Conservation (phyloP, 768 basidiomycete species). For the Brasilioporus rufonigricans region DNA sequence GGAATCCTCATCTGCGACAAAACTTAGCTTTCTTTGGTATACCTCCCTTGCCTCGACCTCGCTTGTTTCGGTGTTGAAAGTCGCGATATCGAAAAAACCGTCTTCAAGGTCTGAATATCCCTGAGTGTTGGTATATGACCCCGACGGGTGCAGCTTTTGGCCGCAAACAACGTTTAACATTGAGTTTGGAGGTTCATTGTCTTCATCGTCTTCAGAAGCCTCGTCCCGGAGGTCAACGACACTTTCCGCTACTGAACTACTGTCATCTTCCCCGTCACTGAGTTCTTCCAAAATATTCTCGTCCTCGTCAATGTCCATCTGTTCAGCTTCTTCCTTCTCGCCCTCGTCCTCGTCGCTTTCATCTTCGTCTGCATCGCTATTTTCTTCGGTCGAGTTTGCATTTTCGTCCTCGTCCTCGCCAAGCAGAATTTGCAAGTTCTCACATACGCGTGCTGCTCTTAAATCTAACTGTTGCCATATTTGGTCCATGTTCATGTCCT, state of each 20-base stretch:
- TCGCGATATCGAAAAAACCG: slow-evolving; percentile 82
- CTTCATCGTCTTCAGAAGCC: slow-evolving; percentile 38
- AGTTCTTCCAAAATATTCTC: slow-evolving; percentile 29
- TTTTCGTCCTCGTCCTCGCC: slow-evolving; percentile 39
- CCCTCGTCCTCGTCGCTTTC: slow-evolving; percentile 24
- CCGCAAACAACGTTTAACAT: slow-evolving; percentile 26
- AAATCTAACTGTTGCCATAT: slow-evolving; percentile 95
- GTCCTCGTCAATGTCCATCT: slow-evolving; percentile 24
- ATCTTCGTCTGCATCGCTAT: slow-evolving; percentile 22
- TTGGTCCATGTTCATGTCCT: slow-evolving; percentile 82
- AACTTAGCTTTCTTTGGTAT: slow-evolving; percentile 59
- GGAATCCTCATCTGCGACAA: slow-evolving; percentile 46
- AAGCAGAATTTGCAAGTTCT: slow-evolving; percentile 65
- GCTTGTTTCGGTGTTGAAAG: slow-evolving; percentile 87
- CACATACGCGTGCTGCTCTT: slow-evolving; percentile 65
- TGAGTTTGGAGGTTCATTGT: slow-evolving; percentile 19
- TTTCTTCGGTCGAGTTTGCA: slow-evolving; percentile 16
- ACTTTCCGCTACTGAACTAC: slow-evolving; percentile 27
- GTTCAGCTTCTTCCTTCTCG: slow-evolving; percentile 33
- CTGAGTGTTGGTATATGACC: slow-evolving; percentile 16
- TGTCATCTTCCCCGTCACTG: slow-evolving; percentile 20
- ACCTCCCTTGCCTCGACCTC: slow-evolving; percentile 65
- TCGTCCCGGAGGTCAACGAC: slow-evolving; percentile 37
- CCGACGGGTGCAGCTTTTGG: slow-evolving; percentile 20
- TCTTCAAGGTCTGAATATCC: slow-evolving; percentile 69